Evolutionary conservation across 805 yeast genomes (phyloP).

Genomic region (Blastobotrys americana): DNA sequence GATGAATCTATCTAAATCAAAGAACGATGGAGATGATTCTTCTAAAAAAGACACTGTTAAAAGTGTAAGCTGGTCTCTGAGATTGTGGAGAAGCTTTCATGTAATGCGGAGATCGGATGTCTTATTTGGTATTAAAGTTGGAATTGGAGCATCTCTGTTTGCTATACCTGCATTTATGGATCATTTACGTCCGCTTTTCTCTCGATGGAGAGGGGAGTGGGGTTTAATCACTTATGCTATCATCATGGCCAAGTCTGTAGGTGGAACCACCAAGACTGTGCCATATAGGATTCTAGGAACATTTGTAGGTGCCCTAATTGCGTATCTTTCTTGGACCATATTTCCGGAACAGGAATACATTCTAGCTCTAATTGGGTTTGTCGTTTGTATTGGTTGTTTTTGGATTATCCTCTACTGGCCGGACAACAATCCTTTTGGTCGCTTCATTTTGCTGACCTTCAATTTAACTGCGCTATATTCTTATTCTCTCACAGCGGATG

Average conservation of each 20-base stretch:
- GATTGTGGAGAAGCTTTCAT: slow-evolving; percentile 37
- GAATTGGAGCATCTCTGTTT: slow-evolving; percentile 62
- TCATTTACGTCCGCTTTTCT: slow-evolving; percentile 45
- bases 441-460: slow-evolving; percentile 64
- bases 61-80: slow-evolving; percentile 18
- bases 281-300: slow-evolving; percentile 54
- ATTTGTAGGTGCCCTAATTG: slow-evolving; percentile 57
- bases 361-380: slow-evolving; percentile 44
- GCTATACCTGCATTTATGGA: slow-evolving; percentile 63
- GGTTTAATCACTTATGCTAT: slow-evolving; percentile 72
- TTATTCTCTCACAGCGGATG: slow-evolving; percentile 56
- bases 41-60: slow-evolving; percentile 12
- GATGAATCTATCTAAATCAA: background rate
- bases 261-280: slow-evolving; percentile 74
- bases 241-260: slow-evolving; percentile 77
- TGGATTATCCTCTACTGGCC: slow-evolving; percentile 62
- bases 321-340: slow-evolving; percentile 51
- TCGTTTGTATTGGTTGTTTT: slow-evolving; percentile 37
- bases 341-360: slow-evolving; percentile 49
- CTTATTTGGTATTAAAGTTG: slow-evolving; percentile 73
- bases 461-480: slow-evolving; percentile 73
- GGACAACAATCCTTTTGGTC: slow-evolving; percentile 37
- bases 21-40: background rate
- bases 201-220: slow-evolving; percentile 77
- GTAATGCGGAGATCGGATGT: slow-evolving; percentile 57